Evolutionary conservation across 441 rosid species (phyloP), one percentile per base, ranked within the genome.

Genomic region (Arabidopsis lyrata): DNA sequence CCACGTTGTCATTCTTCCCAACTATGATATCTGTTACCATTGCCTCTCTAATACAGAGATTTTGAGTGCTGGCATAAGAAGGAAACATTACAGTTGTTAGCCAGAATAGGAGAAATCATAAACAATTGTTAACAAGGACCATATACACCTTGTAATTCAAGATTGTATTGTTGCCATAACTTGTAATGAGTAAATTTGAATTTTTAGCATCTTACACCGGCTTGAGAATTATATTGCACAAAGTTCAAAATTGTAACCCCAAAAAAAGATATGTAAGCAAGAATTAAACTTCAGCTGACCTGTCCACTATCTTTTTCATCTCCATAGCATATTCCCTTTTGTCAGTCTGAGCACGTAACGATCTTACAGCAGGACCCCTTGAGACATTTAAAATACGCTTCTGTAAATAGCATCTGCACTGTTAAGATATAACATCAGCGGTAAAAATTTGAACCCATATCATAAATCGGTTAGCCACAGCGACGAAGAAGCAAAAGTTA

Each of bases 271-370:
- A 8, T 54, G 39, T 7, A 55, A 65, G 6, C 47, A 68, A 77
- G 42, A 72, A 11, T 27, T 34, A 54, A 76, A 22, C 18, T 14
- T 35, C 15, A 65, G 77, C 89, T 68, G 82, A 83, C 99, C 92
- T 89, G 63, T 90, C 96, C 68, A 95, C 96, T 66, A 92, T 83
- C 56, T 78, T 88, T 76, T 83, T 89, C 99, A 95, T 90, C 86
- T 79, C 82, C 83, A 89, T 66, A 29, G 99, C 98, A 86, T 95
- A 95, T 74, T 95, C 99, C 83, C 98, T 87, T 86, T 95, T 95
- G 81, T 95, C 99, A 22, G 96, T 90, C 82, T 95, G 99, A 53
- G 99, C 98, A 78, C 98, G 98, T 81, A 95, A 81, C 71, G 98
- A 97, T 63, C 89, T 85, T 56, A 95, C 98, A 66, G 99, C 99